Evolutionary conservation across 768 basidiomycete genomes (phyloP).

Genomic region (Boletus coccyginus): DNA sequence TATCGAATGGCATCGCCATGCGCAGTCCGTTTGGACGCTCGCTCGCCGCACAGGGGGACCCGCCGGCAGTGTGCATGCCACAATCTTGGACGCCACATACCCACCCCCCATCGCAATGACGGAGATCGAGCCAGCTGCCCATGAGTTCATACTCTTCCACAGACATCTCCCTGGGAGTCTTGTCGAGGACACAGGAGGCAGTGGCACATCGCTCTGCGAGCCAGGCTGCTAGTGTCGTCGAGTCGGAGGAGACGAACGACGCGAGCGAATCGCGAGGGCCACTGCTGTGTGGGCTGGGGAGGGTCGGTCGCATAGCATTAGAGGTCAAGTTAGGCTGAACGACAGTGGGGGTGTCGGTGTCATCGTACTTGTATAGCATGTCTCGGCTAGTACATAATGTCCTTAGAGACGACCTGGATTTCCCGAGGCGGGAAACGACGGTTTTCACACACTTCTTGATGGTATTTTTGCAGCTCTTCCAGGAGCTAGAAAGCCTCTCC

Average conservation of each 20-base stretch:
- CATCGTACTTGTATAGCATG: slow-evolving; percentile 9
- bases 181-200: slow-evolving; percentile 26
- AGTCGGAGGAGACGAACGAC: slow-evolving; percentile 34
- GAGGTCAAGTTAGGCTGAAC: not conserved
- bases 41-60: slow-evolving; percentile 30
- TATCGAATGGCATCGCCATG: slow-evolving; percentile 26
- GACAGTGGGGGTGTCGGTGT: not conserved
- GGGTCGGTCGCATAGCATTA: slow-evolving; percentile 3
- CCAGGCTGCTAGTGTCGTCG: slow-evolving; percentile 33
- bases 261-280: slow-evolving; percentile 21
- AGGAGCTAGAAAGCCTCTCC: slow-evolving; percentile 23
- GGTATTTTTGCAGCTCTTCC: slow-evolving; percentile 34
- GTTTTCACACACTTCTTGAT: slow-evolving; percentile 23
- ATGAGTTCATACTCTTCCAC: slow-evolving; percentile 46
- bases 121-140: slow-evolving; percentile 45
- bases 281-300: slow-evolving; percentile 11
- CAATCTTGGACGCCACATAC: slow-evolving; percentile 29
- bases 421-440: slow-evolving; percentile 18
- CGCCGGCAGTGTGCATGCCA: slow-evolving; percentile 32
- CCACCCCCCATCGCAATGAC: slow-evolving; percentile 22
- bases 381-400: slow-evolving; percentile 7
- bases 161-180: slow-evolving; percentile 34
- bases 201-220: slow-evolving; percentile 38
- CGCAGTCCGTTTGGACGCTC: slow-evolving; percentile 17
- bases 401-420: slow-evolving; percentile 13